Conservation (phyloP, 2,329 filamentous ascomycete species). For the Hypomyces perniciosus region DNA sequence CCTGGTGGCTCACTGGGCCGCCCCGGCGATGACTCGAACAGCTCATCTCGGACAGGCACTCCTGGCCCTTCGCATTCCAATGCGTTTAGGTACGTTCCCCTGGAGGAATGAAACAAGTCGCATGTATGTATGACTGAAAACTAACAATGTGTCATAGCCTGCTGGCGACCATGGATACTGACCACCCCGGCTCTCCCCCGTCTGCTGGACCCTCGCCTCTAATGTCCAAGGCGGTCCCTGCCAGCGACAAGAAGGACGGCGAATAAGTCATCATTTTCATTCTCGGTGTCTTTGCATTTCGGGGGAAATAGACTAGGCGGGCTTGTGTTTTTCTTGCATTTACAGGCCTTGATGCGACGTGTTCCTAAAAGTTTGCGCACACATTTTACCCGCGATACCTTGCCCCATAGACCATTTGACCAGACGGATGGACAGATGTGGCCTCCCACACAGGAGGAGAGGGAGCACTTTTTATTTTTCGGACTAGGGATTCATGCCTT, state of each 20-base stretch:
- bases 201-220: constrained; percentile 62
- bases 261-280: constrained; percentile 31
- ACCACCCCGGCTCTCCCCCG: constrained; percentile 63
- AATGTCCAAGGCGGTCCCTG: constrained; percentile 55
- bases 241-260: constrained; percentile 49
- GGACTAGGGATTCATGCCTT: constrained; percentile 20
- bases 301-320: constrained; percentile 46
- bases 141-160: constrained; percentile 34
- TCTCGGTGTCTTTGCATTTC: constrained; percentile 41
- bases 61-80: constrained; percentile 71
- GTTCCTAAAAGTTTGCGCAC: constrained; percentile 41
- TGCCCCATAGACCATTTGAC: constrained; percentile 38
- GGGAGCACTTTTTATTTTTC: constrained; percentile 19
- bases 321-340: constrained; percentile 41
- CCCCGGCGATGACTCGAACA: constrained; percentile 75
- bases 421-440: constrained; percentile 25
- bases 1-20: constrained; percentile 67
- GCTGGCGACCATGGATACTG: constrained; percentile 55
- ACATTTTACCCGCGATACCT: constrained; percentile 46
- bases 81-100: constrained; percentile 75
- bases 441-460: constrained; percentile 28
- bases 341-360: constrained; percentile 42
- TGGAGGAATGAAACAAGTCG: too few species aligned
- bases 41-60: constrained; percentile 84
- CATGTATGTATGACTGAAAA: too few species aligned